Percentiles rank a stretch among this genome's conserved stretches.
These are phyloP conservation scores for Ziziphus jujuba DNA, from an alignment of 306 rosid species.

Conservation along the genomic window DNA sequence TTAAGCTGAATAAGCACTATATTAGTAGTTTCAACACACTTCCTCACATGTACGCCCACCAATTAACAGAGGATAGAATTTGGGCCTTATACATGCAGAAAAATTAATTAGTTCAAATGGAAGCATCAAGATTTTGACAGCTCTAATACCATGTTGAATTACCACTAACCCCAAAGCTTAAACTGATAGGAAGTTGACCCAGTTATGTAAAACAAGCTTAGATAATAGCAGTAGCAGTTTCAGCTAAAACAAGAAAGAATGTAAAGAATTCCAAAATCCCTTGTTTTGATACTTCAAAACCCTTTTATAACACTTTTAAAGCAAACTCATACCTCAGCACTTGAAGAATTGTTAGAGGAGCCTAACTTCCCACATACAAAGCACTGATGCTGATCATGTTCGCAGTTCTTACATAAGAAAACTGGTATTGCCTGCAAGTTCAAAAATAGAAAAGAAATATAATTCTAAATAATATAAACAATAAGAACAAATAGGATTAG, in stretches of 20 bases:
- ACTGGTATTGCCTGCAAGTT: conserved; percentile 63
- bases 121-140: too few species aligned
- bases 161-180: too few species aligned
- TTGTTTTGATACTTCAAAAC: background rate
- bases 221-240: too few species aligned
- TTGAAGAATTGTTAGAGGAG: conserved; percentile 62
- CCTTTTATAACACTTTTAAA: conserved; percentile 2
- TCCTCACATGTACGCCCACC: too few species aligned
- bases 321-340: conserved; percentile 71
- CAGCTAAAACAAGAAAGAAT: background rate
- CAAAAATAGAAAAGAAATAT: conserved; percentile 20
- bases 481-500: conserved; percentile 5
- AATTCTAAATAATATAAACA: conserved; percentile 4
- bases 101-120: too few species aligned
- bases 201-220: too few species aligned
- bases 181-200: too few species aligned
- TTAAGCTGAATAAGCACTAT: too few species aligned
- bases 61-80: too few species aligned
- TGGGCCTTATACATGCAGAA: too few species aligned
- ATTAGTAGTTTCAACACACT: too few species aligned
- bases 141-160: too few species aligned
- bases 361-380: conserved; percentile 84
- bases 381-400: conserved; percentile 78
- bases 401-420: conserved; percentile 77
- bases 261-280: background rate